phyloP scores from a whole-genome alignment of 2,329 filamentous ascomycete genomes.

The Sporothrix globosa region DNA sequence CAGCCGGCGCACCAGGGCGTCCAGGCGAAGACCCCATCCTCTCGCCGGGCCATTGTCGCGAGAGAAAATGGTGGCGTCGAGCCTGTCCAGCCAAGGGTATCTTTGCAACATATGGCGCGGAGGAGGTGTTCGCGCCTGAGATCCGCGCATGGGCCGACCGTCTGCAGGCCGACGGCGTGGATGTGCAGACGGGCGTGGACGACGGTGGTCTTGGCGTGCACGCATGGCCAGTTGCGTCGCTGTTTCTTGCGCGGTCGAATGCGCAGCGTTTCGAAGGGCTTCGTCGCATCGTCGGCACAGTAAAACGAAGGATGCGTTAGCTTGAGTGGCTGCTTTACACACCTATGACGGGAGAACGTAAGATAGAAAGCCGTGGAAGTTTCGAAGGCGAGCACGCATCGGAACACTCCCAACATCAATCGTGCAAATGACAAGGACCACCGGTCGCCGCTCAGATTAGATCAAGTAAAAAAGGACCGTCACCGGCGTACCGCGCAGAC shows the following conservation, averaged over 20 bases:
- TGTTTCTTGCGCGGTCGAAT: conserved; percentile 58
- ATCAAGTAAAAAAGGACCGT: conserved; percentile 62
- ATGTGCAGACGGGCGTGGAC: conserved; percentile 43
- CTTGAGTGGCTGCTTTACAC: no score
- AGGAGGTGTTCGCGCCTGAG: conserved; percentile 81
- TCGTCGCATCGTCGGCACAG: conserved; percentile 45
- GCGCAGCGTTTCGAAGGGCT: conserved; percentile 57
- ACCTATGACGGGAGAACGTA: conserved; percentile 29
- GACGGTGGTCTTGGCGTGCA: conserved; percentile 56
- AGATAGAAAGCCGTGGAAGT: conserved; percentile 37
- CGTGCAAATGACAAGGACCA: background rate
- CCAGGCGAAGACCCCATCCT: background rate
- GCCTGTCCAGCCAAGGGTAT: conserved; percentile 69
- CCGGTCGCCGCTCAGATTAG: conserved; percentile 60
- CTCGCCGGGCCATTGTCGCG: conserved; percentile 14
- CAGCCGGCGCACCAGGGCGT: conserved; percentile 51
- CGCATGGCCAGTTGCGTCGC: conserved; percentile 75
- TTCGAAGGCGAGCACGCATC: background rate
- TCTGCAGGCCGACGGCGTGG: conserved; percentile 40
- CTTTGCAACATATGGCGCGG: conserved; percentile 71
- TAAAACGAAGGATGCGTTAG: conserved; percentile 39
- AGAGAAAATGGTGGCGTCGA: conserved; percentile 43
- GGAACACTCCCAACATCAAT: no score
- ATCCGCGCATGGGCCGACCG: conserved; percentile 61
- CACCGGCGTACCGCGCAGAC: conserved; percentile 47